These are phyloP conservation scores for Tanacetum coccineum DNA, from an alignment of 129 eudicot species.

Conservation along the genomic window DNA sequence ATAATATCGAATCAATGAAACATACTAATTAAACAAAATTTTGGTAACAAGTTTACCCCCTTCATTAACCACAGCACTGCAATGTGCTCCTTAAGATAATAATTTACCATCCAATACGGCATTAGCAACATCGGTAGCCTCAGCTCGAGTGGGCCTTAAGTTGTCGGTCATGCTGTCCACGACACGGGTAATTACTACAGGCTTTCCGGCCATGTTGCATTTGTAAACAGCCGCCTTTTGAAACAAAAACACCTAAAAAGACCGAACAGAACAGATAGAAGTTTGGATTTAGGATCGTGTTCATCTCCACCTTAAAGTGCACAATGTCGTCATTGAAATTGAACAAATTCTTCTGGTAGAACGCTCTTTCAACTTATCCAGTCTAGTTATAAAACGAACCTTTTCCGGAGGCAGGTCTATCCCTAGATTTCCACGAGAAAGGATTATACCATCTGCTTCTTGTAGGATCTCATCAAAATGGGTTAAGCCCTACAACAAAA, in stretches of 20 bases:
- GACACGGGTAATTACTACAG: constrained; percentile 75
- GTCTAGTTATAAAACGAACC: constrained; percentile 30
- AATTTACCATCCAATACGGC: constrained; percentile 69
- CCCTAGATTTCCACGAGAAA: constrained; percentile 80
- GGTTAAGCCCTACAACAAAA: constrained; percentile 50
- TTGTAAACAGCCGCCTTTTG: constrained; percentile 73
- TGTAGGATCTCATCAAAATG: constrained; percentile 80
- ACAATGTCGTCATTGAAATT: background rate
- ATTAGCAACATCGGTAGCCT: constrained; percentile 86
- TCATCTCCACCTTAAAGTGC: background rate
- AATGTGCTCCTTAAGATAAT: constrained; percentile 2
- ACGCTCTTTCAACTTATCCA: background rate
- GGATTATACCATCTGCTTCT: constrained; percentile 89
- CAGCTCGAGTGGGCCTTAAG: constrained; percentile 86
- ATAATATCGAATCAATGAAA: background rate
- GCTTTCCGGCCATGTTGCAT: constrained; percentile 87
- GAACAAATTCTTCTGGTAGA: background rate
- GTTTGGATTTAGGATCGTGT: background rate
- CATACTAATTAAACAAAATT: background rate
- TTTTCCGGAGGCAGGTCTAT: constrained; percentile 88
- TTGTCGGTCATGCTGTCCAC: constrained; percentile 93
- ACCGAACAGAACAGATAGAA: background rate
- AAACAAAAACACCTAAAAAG: constrained; percentile 55
- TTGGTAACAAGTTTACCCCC: background rate
- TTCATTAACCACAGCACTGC: background rate